Evolutionary conservation across 2,329 filamentous ascomycete genomes (phyloP).

Genomic region (Claviceps quebecensis): DNA sequence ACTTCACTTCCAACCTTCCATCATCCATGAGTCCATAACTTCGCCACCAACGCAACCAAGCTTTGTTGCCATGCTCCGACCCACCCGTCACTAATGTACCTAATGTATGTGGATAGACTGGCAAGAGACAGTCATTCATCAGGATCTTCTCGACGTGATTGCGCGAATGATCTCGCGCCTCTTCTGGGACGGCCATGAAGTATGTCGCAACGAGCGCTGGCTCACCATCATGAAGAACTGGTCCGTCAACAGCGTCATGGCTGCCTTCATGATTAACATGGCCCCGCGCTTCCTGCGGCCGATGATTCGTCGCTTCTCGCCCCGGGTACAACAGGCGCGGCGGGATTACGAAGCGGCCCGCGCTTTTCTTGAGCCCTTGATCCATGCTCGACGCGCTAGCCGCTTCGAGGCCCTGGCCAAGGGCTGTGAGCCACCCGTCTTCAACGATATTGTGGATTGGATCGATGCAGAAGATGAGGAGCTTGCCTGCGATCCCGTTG

Average conservation of each 20-base stretch:
- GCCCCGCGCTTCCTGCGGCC: conserved; percentile 4
- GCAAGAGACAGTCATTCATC: conserved; percentile 4
- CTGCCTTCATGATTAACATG: conserved; percentile 7
- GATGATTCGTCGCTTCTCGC: conserved; percentile 4
- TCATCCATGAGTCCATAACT: not conserved
- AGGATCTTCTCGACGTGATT: conserved; percentile 3
- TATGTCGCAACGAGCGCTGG: conserved; percentile 5
- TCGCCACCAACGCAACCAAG: not conserved
- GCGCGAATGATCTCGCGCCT: conserved; percentile 7
- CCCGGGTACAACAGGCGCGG: conserved; percentile 2
- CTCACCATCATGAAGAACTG: conserved; percentile 6
- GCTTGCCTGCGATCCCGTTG: conserved; percentile 6
- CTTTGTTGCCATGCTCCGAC: no score
- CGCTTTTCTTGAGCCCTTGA: conserved; percentile 6
- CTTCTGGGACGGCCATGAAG: conserved; percentile 7
- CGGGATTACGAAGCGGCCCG: conserved; percentile 6
- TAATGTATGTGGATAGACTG: conserved; percentile 1
- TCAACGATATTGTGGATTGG: conserved; percentile 8
- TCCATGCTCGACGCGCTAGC: conserved; percentile 3
- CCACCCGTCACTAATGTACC: not conserved
- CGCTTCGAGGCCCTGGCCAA: not conserved
- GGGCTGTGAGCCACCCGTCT: not conserved
- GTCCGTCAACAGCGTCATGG: conserved; percentile 7
- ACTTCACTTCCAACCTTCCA: no score
- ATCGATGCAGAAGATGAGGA: conserved; percentile 7